Evolutionary conservation across 164 flowering plant genomes (phyloP).

Genomic region (Pachysandra terminalis): DNA sequence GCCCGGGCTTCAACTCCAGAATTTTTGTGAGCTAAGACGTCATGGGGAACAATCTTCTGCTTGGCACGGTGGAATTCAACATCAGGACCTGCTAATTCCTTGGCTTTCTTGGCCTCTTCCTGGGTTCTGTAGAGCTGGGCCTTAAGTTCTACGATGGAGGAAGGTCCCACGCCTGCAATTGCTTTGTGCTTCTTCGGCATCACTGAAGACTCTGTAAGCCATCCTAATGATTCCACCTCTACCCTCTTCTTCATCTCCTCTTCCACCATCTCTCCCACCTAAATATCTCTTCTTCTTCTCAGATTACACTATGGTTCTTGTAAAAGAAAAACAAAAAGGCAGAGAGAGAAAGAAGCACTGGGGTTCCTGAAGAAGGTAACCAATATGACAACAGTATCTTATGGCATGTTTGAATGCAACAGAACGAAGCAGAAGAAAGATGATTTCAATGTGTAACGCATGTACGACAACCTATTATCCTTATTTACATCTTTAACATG

Average conservation of each 20-base stretch:
- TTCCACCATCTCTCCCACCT: slow-evolving; percentile 19
- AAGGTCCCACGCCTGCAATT: slow-evolving; percentile 88
- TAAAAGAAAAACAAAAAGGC: too few relatives aligned
- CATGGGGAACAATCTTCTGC: slow-evolving; percentile 44
- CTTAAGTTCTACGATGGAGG: slow-evolving; percentile 85
- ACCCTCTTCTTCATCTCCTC: slow-evolving; percentile 43
- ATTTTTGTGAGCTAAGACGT: slow-evolving; percentile 60
- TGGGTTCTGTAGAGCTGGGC: slow-evolving; percentile 95
- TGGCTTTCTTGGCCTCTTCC: slow-evolving; percentile 60
- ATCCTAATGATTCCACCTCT: slow-evolving; percentile 84
- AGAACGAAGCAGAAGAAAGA: too few relatives aligned
- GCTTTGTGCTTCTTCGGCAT: slow-evolving; percentile 87
- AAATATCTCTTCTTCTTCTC: background rate
- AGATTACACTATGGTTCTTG: too few relatives aligned
- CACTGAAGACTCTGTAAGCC: slow-evolving; percentile 92
- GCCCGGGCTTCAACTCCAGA: slow-evolving; percentile 89
- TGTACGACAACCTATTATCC: too few relatives aligned
- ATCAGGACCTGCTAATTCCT: slow-evolving; percentile 39
- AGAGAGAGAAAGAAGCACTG: too few relatives aligned
- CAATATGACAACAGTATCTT: too few relatives aligned
- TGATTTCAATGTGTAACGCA: too few relatives aligned
- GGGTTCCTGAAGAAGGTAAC: too few relatives aligned
- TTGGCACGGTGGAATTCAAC: slow-evolving; percentile 78
- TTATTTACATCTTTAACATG: too few relatives aligned
- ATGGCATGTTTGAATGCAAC: too few relatives aligned